Conservation (phyloP, 495 filamentous ascomycete genomes). For the Aspergillus affinis region DNA sequence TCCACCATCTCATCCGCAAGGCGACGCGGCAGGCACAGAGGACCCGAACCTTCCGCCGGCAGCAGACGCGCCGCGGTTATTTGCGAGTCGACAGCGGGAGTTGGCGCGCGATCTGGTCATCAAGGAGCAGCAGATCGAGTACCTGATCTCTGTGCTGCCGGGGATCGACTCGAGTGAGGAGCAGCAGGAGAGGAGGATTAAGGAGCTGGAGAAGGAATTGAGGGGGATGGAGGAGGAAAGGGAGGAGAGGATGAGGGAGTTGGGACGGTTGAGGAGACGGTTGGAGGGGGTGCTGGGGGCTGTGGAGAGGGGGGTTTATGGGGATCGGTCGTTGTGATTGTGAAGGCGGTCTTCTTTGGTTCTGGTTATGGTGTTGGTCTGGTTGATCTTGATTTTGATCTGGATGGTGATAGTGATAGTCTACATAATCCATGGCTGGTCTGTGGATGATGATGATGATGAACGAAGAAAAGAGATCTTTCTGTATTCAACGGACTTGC, state of each 20-base stretch:
- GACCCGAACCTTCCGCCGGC: conserved; percentile 38
- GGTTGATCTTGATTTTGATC: no score
- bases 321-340: conserved; percentile 19
- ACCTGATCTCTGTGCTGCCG: conserved; percentile 77
- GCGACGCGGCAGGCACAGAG: conserved; percentile 16
- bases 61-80: conserved; percentile 63
- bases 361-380: no score
- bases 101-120: conserved; percentile 83
- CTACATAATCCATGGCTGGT: neutral
- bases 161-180: conserved; percentile 82
- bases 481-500: neutral
- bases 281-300: conserved; percentile 61
- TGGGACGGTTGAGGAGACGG: conserved; percentile 62
- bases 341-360: no score
- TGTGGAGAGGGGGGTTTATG: conserved; percentile 41
- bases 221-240: conserved; percentile 71
- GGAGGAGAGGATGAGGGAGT: conserved; percentile 66
- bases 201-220: conserved; percentile 73
- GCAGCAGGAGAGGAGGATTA: conserved; percentile 74
- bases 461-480: neutral
- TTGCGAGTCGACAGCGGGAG: conserved; percentile 71
- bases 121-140: conserved; percentile 94
- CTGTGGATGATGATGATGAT: neutral
- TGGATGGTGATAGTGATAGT: neutral
- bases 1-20: conserved; percentile 22